A percentile compares a stretch with the other conserved stretches of the same genome.
phyloP scores from a whole-genome alignment of 257 asterid species.

The Fraxinus quadrangulata region DNA sequence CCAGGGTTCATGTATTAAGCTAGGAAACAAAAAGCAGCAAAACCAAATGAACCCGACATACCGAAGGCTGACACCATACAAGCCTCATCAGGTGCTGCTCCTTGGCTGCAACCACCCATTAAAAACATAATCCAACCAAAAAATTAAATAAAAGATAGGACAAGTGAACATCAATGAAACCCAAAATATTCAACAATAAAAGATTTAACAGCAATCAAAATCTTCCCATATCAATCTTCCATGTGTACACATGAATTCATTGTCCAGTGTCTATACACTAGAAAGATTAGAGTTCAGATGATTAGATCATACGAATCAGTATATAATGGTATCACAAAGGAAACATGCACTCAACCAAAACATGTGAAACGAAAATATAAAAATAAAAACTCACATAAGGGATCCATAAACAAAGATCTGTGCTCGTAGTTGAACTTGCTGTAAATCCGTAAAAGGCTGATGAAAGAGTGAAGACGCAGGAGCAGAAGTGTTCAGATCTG shows the following conservation, averaged over 20 bases:
- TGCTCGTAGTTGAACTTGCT: slow-evolving; percentile 96
- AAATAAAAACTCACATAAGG: slow-evolving; percentile 70
- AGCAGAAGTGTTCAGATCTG: slow-evolving; percentile 80
- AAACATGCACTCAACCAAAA: neutral
- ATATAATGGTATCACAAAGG: slow-evolving; percentile 4
- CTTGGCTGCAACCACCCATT: slow-evolving; percentile 66
- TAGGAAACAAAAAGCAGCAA: slow-evolving; percentile 6
- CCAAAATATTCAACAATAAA: neutral
- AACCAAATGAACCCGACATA: slow-evolving; percentile 46
- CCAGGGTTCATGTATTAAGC: slow-evolving; percentile 22
- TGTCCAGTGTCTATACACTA: neutral
- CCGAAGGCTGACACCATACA: slow-evolving; percentile 97
- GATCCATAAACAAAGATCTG: slow-evolving; percentile 98
- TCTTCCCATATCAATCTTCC: neutral
- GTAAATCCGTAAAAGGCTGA: slow-evolving; percentile 94
- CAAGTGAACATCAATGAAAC: neutral
- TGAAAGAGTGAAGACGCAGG: slow-evolving; percentile 59
- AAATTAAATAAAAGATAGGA: neutral
- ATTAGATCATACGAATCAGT: slow-evolving; percentile 1
- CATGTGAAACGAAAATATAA: slow-evolving; percentile 20
- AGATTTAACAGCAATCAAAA: neutral
- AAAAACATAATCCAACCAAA: slow-evolving; percentile 21
- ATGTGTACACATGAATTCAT: neutral
- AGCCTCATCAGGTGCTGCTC: slow-evolving; percentile 93
- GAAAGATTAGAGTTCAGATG: neutral